Evolutionary conservation across 768 basidiomycete genomes (phyloP).

Genomic region (Trametes meyenii): DNA sequence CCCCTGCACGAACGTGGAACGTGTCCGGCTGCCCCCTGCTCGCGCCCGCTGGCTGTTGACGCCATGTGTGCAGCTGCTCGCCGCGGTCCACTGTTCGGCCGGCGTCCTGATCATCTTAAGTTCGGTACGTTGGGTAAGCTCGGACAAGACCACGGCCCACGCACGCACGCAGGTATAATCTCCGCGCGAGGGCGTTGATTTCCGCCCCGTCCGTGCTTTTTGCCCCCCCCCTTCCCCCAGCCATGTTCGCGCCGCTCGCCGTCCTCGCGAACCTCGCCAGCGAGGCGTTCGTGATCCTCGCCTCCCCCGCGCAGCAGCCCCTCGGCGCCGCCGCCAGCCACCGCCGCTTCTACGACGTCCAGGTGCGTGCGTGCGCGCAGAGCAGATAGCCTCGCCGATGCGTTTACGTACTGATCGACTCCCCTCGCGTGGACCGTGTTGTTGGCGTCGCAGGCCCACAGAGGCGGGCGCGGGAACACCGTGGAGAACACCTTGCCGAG

Average conservation of each 20-base stretch:
- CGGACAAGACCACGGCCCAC: background rate
- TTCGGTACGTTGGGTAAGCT: background rate
- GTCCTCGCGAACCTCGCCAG: conserved; percentile 24
- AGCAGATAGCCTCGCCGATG: conserved; percentile 8
- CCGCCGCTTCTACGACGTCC: conserved; percentile 49
- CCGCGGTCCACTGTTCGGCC: background rate
- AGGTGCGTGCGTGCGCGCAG: too few species aligned
- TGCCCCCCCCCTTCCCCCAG: background rate
- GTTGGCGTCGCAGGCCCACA: conserved; percentile 58
- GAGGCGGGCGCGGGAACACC: conserved; percentile 75
- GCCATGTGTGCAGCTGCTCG: conserved; percentile 13
- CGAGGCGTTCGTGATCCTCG: conserved; percentile 20
- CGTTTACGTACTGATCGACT: conserved; percentile 14
- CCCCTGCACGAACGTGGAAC: conserved; percentile 18
- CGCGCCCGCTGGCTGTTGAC: background rate
- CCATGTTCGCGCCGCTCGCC: conserved; percentile 22
- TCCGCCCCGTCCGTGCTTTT: background rate
- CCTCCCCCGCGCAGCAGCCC: conserved; percentile 35
- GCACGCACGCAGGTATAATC: background rate
- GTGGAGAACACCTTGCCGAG: conserved; percentile 73
- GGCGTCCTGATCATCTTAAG: conserved; percentile 4
- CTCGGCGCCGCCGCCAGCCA: conserved; percentile 23
- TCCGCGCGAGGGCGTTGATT: background rate
- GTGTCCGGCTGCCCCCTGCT: background rate
- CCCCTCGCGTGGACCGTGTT: background rate